Base-by-base conservation (phyloP, 495 filamentous ascomycete species). In the Aspergillus asperescens region DNA sequence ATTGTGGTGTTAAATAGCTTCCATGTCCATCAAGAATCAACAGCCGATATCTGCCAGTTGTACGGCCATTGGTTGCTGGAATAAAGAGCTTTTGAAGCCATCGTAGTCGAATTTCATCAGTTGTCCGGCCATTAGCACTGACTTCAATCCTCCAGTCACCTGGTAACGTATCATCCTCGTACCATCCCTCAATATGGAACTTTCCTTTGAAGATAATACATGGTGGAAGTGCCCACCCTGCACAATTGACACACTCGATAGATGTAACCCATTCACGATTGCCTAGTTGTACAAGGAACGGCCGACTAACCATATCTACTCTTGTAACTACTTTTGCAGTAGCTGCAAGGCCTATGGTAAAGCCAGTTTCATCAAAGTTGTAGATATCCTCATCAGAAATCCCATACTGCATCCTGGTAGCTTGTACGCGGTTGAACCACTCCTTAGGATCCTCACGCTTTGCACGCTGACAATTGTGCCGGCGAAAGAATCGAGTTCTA, bases 291-390 rank as follows among this genome's bases (percentile, higher is more conserved):
- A 57, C 50, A 38, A 55, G 27, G 20, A 44, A 60, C 18, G 55
- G 50, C 41, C 51, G 55, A 67, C 66, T 47, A 58, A 61, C 23
- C 37, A 45, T 41, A 45, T 55, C 2, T 25, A 29, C 51, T 65
- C 62, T 31, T 68, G 48, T 42, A 46, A 43, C 63, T 45, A 72
- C 64, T 50, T 62, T 61, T 22, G 37, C 44, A 35, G 55, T 58
- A 6, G 40, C 29, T 50, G 66, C 62, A 27, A 72, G 42, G 22
- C 67, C 67, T 46, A 79, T 76, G 44, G 64, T 32, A 63, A 76
- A 67, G 49, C 70, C 61, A 51, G 66, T 72, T 58, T 79, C 64
- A 57, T 79, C 66, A 61, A 78, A 76, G 56, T 76, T 78, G 51
- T 72, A 75, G 44, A 71, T 67, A 64, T 77, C 66, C 34, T 65